Base-by-base conservation (phyloP, 1,284 basidiomycete species). In the Porodaedalea pini region DNA sequence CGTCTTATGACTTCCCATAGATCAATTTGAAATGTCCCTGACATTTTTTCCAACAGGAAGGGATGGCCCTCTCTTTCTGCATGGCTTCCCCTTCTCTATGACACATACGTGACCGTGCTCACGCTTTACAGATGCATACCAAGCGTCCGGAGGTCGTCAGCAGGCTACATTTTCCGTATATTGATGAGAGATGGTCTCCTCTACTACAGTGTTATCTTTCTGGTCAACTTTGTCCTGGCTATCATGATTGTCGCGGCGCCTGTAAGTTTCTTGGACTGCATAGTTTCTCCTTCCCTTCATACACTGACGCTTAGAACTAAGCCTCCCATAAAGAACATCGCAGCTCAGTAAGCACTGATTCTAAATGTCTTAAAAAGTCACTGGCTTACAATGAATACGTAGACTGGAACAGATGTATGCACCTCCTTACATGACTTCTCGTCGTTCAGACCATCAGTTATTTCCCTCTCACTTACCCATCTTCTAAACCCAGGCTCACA, bases 161-260 rank as follows among this genome's bases (percentile, higher is more conserved):
- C 32, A 13, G 13, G 7, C 7, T 34, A 34, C 27, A 15, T 59
- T 2, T 21, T 59, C 5, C 23, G 19, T 21, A 56, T 47, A n/a
- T 37, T 59, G 8, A 17, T 55, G 27, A 41, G 32, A 13, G 58
- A 59, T 48, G 58, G 58, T 15, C 15, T 59, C 17, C 29, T 50
- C 8, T 59, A 59, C 29, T 59, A 55, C 43, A 54, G 53, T 21
- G 32, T 51, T 23, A 41, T 59, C 13, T 59, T 59, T 37, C 7
- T 34, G 6, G 39, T 32, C 2, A 59, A 59, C 21, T 39, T 59
- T 1, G 58, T 59, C 6, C 32, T 56, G 3, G 47, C 54, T 13
- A 23, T 56, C 15, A 56, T 56, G 54, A 62, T 62, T 36, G 54
- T 54, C 13, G 40, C n/a, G 25, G 53, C 52, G 31, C n/a, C n/a